phyloP scores from a whole-genome alignment of 2,329 filamentous ascomycete genomes.

The Ilyonectria robusta region DNA sequence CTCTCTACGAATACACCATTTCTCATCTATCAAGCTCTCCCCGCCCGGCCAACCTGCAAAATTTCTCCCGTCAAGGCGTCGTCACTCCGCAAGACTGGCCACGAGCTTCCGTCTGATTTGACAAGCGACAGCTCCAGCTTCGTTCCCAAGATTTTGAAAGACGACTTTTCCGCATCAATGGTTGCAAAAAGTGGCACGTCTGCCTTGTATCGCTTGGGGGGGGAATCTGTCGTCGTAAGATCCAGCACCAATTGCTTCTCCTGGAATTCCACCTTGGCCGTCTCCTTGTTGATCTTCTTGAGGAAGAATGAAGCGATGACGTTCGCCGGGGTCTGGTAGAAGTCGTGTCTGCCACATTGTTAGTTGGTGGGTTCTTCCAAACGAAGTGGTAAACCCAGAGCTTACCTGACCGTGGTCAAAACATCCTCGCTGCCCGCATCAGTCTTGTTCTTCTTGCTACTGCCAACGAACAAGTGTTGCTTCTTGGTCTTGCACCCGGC shows the following conservation, averaged over 20 bases:
- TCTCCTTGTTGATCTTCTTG: constrained; percentile 94
- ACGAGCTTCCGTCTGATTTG: constrained; percentile 82
- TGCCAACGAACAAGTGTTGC: constrained; percentile 88
- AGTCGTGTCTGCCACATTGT: constrained; percentile 73
- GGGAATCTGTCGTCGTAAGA: constrained; percentile 85
- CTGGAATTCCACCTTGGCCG: constrained; percentile 79
- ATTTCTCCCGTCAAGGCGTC: constrained; percentile 81
- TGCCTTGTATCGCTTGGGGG: constrained; percentile 82
- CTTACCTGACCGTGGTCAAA: constrained; percentile 81
- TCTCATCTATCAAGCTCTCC: constrained; percentile 57
- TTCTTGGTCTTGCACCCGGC: constrained; percentile 88
- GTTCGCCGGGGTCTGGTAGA: constrained; percentile 89
- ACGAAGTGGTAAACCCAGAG: not conserved
- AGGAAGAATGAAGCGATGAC: constrained; percentile 95
- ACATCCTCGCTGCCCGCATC: constrained; percentile 76
- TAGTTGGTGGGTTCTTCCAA: constrained; percentile 8
- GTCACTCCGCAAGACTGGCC: constrained; percentile 87
- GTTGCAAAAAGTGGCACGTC: constrained; percentile 81
- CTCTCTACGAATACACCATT: constrained; percentile 13
- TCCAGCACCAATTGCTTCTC: constrained; percentile 79
- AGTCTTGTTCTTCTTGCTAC: constrained; percentile 73
- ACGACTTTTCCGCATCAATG: constrained; percentile 82
- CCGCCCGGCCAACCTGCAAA: constrained; percentile 89
- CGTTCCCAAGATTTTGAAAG: constrained; percentile 87
- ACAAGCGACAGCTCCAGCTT: constrained; percentile 86